Evolutionary conservation across 2,329 filamentous ascomycete genomes (phyloP).

Genomic region (Fulvia fulva): DNA sequence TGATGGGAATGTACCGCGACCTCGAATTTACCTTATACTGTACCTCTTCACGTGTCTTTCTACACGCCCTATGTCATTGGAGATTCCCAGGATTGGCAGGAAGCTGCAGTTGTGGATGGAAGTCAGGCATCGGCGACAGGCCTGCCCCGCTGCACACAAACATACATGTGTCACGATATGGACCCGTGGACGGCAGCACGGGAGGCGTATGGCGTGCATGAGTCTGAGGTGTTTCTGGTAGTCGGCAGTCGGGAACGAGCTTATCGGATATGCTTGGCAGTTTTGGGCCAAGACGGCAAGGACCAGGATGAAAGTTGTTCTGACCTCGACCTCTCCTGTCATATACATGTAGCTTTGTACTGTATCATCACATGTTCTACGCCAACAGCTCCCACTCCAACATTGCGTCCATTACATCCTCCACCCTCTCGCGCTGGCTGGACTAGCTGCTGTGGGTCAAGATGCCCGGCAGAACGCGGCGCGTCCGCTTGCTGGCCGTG

Average conservation of each 20-base stretch:
- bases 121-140: not conserved
- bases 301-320: not conserved
- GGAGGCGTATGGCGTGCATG: not conserved
- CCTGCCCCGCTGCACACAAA: not conserved
- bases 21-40: not conserved
- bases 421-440: not conserved
- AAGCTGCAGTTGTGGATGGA: not conserved
- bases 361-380: not conserved
- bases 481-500: conserved; percentile 25
- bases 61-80: not conserved
- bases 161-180: not conserved
- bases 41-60: too few relatives aligned
- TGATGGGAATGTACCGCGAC: not conserved
- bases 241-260: not conserved
- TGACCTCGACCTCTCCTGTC: not conserved
- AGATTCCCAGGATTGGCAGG: not conserved
- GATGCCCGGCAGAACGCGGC: conserved; percentile 26
- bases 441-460: not conserved
- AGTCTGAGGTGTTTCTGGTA: not conserved
- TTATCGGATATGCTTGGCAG: not conserved
- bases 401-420: not conserved
- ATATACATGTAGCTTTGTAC: not conserved
- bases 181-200: not conserved
- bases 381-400: not conserved
- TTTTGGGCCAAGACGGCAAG: not conserved